Evolutionary conservation across 2,329 filamentous ascomycete genomes (phyloP).

Genomic region (Trichoderma brevicompactum): DNA sequence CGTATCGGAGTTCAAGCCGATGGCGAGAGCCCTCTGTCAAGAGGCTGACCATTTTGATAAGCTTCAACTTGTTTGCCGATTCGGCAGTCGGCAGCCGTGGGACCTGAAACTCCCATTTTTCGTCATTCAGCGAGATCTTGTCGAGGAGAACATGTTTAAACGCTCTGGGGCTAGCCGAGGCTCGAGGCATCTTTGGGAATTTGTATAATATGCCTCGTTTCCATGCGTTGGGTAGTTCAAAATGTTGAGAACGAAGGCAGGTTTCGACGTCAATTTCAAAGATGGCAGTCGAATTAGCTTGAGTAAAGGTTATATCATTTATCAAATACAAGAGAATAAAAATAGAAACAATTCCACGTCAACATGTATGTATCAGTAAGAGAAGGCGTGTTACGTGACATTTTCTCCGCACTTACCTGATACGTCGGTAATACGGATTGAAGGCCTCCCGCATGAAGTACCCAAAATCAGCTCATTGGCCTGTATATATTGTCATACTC

Average conservation of each 20-base stretch:
- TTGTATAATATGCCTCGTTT: neutral
- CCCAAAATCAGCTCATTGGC: neutral
- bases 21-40: slow-evolving; percentile 31
- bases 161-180: slow-evolving; percentile 2
- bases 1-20: slow-evolving; percentile 37
- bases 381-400: neutral
- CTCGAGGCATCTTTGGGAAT: slow-evolving; percentile 2
- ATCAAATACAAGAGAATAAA: too few relatives aligned
- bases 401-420: slow-evolving; percentile 17
- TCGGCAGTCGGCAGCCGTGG: slow-evolving; percentile 9
- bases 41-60: slow-evolving; percentile 27
- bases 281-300: neutral
- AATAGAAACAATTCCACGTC: neutral
- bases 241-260: too few relatives aligned
- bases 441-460: slow-evolving; percentile 18
- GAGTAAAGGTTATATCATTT: neutral
- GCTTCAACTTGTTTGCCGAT: slow-evolving; percentile 12
- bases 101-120: slow-evolving; percentile 23
- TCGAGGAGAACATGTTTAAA: slow-evolving; percentile 18
- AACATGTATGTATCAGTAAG: neutral
- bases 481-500: neutral
- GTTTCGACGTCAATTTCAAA: neutral
- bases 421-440: slow-evolving; percentile 7
- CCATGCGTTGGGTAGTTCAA: neutral
- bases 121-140: slow-evolving; percentile 17